These are phyloP conservation scores for Nidularia pulvinata DNA, from an alignment of 768 basidiomycete genomes.

Conservation along the genomic window DNA sequence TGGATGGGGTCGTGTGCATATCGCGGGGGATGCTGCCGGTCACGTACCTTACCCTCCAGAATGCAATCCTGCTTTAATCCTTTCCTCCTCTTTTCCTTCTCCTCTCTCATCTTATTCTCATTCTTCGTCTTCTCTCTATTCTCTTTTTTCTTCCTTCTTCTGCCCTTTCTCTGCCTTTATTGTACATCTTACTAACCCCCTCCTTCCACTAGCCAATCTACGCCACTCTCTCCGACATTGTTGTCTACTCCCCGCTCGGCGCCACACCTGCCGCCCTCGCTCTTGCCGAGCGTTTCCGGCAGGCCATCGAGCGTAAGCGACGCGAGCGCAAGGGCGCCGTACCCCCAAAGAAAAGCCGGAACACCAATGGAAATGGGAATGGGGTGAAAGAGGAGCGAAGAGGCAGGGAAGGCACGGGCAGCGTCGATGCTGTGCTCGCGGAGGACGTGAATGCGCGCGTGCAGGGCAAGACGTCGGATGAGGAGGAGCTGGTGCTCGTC, in stretches of 20 bases:
- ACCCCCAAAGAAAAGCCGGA: too few species aligned
- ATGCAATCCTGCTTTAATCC: background rate
- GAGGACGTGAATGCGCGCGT: slow-evolving; percentile 3
- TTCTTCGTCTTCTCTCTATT: slow-evolving; percentile 4
- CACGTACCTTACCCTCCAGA: background rate
- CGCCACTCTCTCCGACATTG: slow-evolving; percentile 86
- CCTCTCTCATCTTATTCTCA: background rate
- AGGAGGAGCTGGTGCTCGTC: background rate
- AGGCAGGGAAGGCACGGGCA: too few species aligned
- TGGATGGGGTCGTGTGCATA: background rate
- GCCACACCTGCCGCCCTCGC: slow-evolving; percentile 50
- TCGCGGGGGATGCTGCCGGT: background rate
- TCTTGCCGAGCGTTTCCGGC: slow-evolving; percentile 65
- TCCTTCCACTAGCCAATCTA: slow-evolving; percentile 64
- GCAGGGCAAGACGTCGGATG: slow-evolving; percentile 1
- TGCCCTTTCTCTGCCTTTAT: background rate
- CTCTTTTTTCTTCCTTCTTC: background rate
- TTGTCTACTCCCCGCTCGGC: slow-evolving; percentile 82
- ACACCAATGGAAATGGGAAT: too few species aligned
- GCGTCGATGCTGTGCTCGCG: too few species aligned
- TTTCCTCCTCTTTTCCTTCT: slow-evolving; percentile 4
- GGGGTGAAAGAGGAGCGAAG: too few species aligned
- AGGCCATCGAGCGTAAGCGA: slow-evolving; percentile 60
- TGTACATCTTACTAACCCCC: slow-evolving; percentile 1
- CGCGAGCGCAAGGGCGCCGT: slow-evolving; percentile 36